These are phyloP conservation scores for Narthecium ossifragum DNA, from an alignment of 106 monocot genomes.

Conservation along the genomic window DNA sequence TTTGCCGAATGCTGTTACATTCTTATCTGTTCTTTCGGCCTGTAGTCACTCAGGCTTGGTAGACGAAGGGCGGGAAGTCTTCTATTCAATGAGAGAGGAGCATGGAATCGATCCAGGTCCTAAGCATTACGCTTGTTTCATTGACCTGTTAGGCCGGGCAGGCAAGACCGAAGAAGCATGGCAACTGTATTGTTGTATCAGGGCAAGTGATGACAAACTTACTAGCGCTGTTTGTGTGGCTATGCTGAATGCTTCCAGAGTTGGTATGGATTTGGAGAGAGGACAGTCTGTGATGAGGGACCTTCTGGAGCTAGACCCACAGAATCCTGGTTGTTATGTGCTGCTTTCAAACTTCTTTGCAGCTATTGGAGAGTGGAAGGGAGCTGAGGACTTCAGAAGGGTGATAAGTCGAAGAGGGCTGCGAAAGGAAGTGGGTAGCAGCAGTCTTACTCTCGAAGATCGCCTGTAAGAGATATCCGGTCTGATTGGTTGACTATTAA, in stretches of 20 bases:
- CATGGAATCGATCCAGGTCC: slow-evolving; percentile 24
- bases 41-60: slow-evolving; percentile 44
- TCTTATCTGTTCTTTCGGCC: slow-evolving; percentile 38
- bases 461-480: too few species aligned
- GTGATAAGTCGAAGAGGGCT: slow-evolving; percentile 25
- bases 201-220: not conserved
- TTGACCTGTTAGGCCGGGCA: slow-evolving; percentile 38
- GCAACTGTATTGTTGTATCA: slow-evolving; percentile 22
- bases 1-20: slow-evolving; percentile 31
- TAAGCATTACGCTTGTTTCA: slow-evolving; percentile 52
- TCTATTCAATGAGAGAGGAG: slow-evolving; percentile 28
- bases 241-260: slow-evolving; percentile 41
- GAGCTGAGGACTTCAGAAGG: slow-evolving; percentile 26
- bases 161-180: slow-evolving; percentile 47
- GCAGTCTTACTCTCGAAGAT: too few species aligned
- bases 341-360: slow-evolving; percentile 44
- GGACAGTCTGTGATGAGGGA: slow-evolving; percentile 21
- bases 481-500: too few species aligned
- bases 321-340: slow-evolving; percentile 35
- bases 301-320: slow-evolving; percentile 20
- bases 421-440: slow-evolving; percentile 26
- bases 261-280: slow-evolving; percentile 24
- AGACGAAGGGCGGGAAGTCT: slow-evolving; percentile 20
- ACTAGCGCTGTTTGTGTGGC: slow-evolving; percentile 27
- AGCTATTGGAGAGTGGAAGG: slow-evolving; percentile 31